Percentiles rank a stretch among this genome's conserved stretches.
Evolutionary conservation across 2,329 filamentous ascomycete species (phyloP).

Genomic region (Monosporascus sp.): DNA sequence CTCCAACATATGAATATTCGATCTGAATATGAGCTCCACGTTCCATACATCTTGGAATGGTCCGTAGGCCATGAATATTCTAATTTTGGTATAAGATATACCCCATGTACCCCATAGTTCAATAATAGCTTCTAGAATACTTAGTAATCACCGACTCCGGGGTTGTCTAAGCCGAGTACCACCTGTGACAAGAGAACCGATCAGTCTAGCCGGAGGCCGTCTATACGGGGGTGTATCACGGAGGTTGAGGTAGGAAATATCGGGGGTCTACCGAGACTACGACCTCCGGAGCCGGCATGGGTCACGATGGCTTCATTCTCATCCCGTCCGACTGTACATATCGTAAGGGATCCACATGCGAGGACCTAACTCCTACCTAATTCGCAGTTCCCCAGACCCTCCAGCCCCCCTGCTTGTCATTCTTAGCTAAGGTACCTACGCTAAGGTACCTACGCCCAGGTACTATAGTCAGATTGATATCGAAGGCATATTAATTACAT

Average conservation of each 20-base stretch:
- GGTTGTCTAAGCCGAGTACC: not conserved
- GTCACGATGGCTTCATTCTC: not conserved
- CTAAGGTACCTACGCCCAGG: not conserved
- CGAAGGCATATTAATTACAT: not conserved
- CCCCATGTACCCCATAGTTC: not conserved
- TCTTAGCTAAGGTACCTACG: no score
- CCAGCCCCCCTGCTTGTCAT: no score
- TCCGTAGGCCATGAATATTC: no score
- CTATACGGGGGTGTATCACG: not conserved
- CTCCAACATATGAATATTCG: not conserved
- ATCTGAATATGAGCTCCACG: no score
- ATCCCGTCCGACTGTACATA: not conserved
- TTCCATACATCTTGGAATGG: no score
- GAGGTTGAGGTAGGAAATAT: not conserved
- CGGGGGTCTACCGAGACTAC: not conserved
- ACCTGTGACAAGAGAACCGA: not conserved
- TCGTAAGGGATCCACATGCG: not conserved
- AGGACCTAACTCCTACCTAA: not conserved
- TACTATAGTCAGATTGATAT: not conserved
- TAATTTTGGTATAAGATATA: no score
- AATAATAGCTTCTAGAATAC: not conserved
- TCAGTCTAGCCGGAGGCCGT: not conserved
- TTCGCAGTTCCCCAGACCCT: no score
- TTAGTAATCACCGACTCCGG: not conserved
- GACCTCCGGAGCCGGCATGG: not conserved